These are phyloP conservation scores for Haberlea rhodopensis DNA, from an alignment of 257 asterid species.

Conservation along the genomic window DNA sequence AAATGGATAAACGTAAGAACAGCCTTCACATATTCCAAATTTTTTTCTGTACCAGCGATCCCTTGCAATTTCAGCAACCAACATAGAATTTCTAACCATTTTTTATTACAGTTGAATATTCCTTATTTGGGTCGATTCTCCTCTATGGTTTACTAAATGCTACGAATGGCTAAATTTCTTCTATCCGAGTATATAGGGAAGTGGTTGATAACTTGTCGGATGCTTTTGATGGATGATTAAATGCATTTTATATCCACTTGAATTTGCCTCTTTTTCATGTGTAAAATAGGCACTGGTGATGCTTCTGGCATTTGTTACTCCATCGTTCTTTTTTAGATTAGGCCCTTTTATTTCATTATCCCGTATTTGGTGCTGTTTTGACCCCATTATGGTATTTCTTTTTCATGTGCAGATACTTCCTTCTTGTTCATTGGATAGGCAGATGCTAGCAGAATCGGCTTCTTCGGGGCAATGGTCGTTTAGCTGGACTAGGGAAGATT, in stretches of 20 bases:
- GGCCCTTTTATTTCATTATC: neutral
- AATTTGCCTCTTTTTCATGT: neutral
- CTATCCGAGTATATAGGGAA: neutral
- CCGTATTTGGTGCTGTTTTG: neutral
- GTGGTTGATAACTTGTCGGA: neutral
- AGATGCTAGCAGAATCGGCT: conserved; percentile 23
- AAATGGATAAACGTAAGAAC: conserved; percentile 22
- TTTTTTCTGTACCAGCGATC: conserved; percentile 34
- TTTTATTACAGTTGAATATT: neutral
- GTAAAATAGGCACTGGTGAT: neutral
- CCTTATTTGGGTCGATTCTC: conserved; percentile 11
- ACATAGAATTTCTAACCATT: conserved; percentile 36
- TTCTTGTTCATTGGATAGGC: conserved; percentile 29
- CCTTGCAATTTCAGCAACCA: conserved; percentile 33
- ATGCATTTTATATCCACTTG: neutral
- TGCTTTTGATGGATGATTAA: neutral
- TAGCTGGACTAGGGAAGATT: conserved; percentile 21
- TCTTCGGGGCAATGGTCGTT: conserved; percentile 23
- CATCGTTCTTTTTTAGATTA: neutral
- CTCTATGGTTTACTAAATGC: neutral
- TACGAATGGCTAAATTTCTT: neutral
- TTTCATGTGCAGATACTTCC: neutral
- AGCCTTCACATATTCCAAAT: conserved; percentile 19
- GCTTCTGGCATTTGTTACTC: neutral
- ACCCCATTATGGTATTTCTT: neutral